These are phyloP conservation scores for Pilatotrama ljubarskyi DNA, from an alignment of 768 basidiomycete genomes.

Conservation along the genomic window DNA sequence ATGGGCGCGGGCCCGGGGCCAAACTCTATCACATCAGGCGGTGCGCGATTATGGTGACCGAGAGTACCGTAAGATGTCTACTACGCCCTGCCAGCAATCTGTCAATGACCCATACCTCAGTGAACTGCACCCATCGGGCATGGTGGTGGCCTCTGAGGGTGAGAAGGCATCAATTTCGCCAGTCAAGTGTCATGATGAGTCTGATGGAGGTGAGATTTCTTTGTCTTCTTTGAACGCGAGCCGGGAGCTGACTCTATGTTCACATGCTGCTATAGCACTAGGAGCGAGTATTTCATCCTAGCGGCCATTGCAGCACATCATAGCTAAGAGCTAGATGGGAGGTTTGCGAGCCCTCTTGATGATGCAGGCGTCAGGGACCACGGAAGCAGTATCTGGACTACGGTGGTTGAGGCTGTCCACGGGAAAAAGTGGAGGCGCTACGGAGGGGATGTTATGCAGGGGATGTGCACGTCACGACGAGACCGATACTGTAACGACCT, in stretches of 20 bases:
- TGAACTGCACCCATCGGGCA: not conserved
- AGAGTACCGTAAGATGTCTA: not conserved
- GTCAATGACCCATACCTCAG: not conserved
- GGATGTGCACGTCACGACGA: conserved; percentile 9
- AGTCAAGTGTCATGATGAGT: not conserved
- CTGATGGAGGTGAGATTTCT: not conserved
- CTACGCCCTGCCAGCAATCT: not conserved
- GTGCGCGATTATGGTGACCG: not conserved
- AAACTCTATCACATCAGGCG: conserved; percentile 2
- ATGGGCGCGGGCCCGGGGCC: not conserved
- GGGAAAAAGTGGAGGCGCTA: too few relatives aligned
- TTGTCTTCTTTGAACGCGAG: not conserved
- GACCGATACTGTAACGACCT: too few relatives aligned
- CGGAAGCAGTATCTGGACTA: too few relatives aligned
- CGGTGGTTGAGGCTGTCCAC: too few relatives aligned
- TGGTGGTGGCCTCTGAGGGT: not conserved
- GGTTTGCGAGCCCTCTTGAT: too few relatives aligned
- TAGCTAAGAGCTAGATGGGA: too few relatives aligned
- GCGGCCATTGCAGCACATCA: too few relatives aligned
- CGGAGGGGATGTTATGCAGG: too few relatives aligned
- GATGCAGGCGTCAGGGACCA: too few relatives aligned
- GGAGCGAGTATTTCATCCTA: too few relatives aligned
- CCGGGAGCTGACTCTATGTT: not conserved
- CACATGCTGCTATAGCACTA: not conserved
- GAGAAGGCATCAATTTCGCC: not conserved